Evolutionary conservation across 306 rosid species (phyloP).

Genomic region (Dryas alaskensis): DNA sequence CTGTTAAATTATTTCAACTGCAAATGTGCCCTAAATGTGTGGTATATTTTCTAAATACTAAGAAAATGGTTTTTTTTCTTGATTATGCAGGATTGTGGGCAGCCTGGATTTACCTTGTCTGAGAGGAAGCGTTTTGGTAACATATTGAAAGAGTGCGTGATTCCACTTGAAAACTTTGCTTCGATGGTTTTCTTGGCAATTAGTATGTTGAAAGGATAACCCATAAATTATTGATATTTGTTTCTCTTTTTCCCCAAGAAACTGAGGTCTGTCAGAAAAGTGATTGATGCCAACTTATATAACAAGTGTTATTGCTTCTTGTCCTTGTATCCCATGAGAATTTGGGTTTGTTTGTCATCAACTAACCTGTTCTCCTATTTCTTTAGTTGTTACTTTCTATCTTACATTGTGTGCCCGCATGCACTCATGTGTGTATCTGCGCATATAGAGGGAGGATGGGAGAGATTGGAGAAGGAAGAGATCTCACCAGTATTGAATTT

Average conservation of each 20-base stretch:
- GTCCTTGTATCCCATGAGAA: not conserved
- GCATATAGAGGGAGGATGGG: not conserved
- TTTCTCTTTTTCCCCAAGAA: not conserved
- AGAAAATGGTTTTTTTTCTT: constrained; percentile 21
- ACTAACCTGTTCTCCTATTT: not conserved
- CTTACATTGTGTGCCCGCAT: not conserved
- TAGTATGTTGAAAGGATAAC: constrained; percentile 4
- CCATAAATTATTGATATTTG: not conserved
- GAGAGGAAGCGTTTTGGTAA: constrained; percentile 83
- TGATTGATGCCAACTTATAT: too few relatives aligned
- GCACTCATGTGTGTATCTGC: not conserved
- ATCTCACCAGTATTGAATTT: not conserved
- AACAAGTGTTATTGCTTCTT: not conserved
- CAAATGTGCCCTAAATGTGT: not conserved
- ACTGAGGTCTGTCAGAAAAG: not conserved
- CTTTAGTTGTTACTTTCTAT: not conserved
- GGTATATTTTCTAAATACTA: not conserved
- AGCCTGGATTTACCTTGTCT: constrained; percentile 90
- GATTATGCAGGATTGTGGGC: constrained; percentile 79
- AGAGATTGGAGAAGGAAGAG: not conserved
- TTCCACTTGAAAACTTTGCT: constrained; percentile 13
- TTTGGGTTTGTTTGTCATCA: not conserved
- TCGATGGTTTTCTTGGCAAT: constrained; percentile 12
- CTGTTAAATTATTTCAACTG: not conserved
- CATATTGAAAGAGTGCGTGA: constrained; percentile 77